A percentile compares a stretch with the other conserved stretches of the same genome.
Conservation (phyloP, 805 yeast species). For the Teunomyces funiuensis region DNA sequence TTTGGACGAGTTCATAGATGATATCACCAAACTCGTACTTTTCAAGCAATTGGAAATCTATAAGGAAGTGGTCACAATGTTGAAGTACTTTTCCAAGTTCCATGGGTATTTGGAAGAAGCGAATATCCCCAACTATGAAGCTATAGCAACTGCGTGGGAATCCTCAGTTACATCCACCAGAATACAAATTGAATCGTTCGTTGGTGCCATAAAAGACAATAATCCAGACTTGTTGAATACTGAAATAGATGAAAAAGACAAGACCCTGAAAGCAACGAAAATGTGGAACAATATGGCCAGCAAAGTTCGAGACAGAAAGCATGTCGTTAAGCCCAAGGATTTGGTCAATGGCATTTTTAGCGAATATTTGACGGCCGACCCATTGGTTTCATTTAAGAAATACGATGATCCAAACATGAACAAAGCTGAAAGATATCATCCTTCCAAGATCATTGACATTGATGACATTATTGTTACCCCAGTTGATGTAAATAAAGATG, state of each 20-base stretch:
- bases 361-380: slow-evolving; percentile 31
- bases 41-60: slow-evolving; percentile 38
- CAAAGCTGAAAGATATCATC: slow-evolving; percentile 29
- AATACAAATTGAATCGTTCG: slow-evolving; percentile 38
- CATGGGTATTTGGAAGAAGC: slow-evolving; percentile 26
- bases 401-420: slow-evolving; percentile 26
- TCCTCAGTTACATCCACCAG: slow-evolving; percentile 33
- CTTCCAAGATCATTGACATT: slow-evolving; percentile 16
- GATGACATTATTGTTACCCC: slow-evolving; percentile 7
- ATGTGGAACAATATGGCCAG: slow-evolving; percentile 28
- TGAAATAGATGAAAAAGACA: slow-evolving; percentile 33
- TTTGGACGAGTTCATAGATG: slow-evolving; percentile 50
- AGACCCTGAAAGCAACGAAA: slow-evolving; percentile 22
- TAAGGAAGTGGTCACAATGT: slow-evolving; percentile 23
- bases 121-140: slow-evolving; percentile 22
- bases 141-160: slow-evolving; percentile 42
- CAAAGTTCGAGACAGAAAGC: slow-evolving; percentile 18
- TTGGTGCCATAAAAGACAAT: slow-evolving; percentile 26
- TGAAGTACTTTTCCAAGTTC: slow-evolving; percentile 22
- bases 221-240: slow-evolving; percentile 37
- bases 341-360: slow-evolving; percentile 30
- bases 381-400: slow-evolving; percentile 27
- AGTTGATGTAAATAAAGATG: neutral
- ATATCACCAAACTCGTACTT: slow-evolving; percentile 37
- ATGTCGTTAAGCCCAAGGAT: slow-evolving; percentile 29